phyloP scores from a whole-genome alignment of 2,329 filamentous ascomycete genomes.

The Aspergillus nomiae region DNA sequence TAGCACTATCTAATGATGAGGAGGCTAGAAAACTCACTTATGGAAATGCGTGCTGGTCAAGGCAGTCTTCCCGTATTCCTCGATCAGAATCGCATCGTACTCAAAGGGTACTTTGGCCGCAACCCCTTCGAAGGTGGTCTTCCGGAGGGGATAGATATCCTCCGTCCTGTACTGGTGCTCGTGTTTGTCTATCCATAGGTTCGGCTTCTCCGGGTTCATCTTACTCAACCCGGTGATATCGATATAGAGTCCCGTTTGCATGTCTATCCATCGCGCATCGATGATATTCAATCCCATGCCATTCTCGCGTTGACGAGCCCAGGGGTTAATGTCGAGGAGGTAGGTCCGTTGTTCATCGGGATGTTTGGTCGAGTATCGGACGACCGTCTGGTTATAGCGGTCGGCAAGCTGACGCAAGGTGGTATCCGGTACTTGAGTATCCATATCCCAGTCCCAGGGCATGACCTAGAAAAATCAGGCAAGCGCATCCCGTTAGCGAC shows the following conservation, averaged over 20 bases:
- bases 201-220: conserved; percentile 63
- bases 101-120: conserved; percentile 65
- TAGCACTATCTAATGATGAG: conserved; percentile 6
- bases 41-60: conserved; percentile 38
- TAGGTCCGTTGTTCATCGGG: conserved; percentile 57
- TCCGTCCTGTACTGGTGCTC: conserved; percentile 68
- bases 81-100: conserved; percentile 41
- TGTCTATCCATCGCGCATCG: conserved; percentile 81
- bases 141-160: conserved; percentile 76
- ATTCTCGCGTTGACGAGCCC: conserved; percentile 61
- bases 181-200: conserved; percentile 79
- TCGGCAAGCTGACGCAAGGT: conserved; percentile 68
- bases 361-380: conserved; percentile 45
- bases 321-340: conserved; percentile 76
- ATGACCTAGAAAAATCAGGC: conserved; percentile 56
- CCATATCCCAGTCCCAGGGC: conserved; percentile 83
- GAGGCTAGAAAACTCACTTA: conserved; percentile 29
- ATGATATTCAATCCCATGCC: conserved; percentile 77
- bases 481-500: background rate
- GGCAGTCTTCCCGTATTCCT: conserved; percentile 43
- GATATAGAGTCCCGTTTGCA: conserved; percentile 73
- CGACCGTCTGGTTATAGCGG: conserved; percentile 68
- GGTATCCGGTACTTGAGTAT: conserved; percentile 72
- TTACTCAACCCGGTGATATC: conserved; percentile 79
- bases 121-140: conserved; percentile 74